These are phyloP conservation scores for Exophiala oligosperma DNA, from an alignment of 2,329 filamentous ascomycete genomes.

Conservation along the genomic window DNA sequence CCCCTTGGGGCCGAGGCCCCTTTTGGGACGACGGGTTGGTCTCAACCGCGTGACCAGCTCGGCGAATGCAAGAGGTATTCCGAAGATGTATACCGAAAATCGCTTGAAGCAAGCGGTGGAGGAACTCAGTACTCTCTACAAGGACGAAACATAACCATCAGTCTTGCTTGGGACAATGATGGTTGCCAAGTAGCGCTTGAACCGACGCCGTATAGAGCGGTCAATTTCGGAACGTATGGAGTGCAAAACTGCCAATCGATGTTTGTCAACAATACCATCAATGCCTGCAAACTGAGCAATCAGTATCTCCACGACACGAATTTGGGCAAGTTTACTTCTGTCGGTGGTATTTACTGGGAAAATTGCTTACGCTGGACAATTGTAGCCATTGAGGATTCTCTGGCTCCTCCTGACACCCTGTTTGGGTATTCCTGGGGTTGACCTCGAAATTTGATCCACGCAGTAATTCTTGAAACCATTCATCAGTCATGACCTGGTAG, in stretches of 20 bases:
- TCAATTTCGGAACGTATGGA: background rate
- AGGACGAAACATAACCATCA: background rate
- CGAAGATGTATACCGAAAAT: background rate
- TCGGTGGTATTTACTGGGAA: constrained; percentile 8
- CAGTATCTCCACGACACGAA: background rate
- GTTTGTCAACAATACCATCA: background rate
- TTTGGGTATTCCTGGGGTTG: constrained; percentile 46
- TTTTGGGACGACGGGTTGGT: too few species aligned
- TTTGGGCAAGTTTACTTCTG: background rate
- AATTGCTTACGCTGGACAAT: constrained; percentile 9
- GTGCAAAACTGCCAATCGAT: background rate
- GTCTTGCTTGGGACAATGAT: background rate
- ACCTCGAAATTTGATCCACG: too few species aligned
- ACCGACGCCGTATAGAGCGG: background rate
- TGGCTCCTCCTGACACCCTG: constrained; percentile 17
- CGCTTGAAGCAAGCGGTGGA: background rate
- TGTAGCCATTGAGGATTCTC: background rate
- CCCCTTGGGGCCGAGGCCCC: background rate
- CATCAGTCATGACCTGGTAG: background rate
- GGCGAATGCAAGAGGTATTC: background rate
- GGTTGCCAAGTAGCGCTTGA: background rate
- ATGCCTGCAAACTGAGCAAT: background rate
- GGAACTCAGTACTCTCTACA: background rate
- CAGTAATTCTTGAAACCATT: background rate
- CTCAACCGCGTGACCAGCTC: too few species aligned